A percentile compares a stretch with the other conserved stretches of the same genome.
Conservation (phyloP, 306 rosid genomes). For the Senna tora region DNA sequence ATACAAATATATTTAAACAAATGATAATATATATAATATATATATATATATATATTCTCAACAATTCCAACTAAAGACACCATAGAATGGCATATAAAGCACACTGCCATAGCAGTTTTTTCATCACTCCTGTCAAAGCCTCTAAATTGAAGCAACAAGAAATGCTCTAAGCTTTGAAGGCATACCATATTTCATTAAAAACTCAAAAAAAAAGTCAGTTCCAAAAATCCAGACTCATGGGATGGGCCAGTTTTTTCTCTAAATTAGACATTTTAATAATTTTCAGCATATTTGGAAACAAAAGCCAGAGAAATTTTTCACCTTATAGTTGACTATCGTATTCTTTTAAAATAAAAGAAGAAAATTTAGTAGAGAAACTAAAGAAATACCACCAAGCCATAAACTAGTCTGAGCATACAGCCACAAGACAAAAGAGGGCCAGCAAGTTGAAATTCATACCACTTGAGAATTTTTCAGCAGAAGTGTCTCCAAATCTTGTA, state of each 20-base stretch:
- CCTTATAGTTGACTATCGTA: not conserved
- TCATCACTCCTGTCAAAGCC: not conserved
- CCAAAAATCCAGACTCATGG: too few species aligned
- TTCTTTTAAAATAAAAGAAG: conserved; percentile 7
- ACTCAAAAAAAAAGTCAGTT: not conserved
- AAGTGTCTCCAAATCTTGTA: conserved; percentile 79
- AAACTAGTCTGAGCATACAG: conserved; percentile 20
- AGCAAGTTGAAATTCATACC: conserved; percentile 54
- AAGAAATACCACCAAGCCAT: conserved; percentile 25
- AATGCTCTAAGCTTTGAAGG: not conserved
- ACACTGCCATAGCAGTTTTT: not conserved
- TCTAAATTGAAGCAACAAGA: not conserved
- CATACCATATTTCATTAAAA: conserved; percentile 1
- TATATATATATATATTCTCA: too few species aligned
- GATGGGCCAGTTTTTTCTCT: too few species aligned
- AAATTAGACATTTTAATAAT: too few species aligned
- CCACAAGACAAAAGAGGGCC: conserved; percentile 9
- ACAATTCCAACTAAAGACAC: conserved; percentile 26
- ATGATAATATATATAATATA: too few species aligned
- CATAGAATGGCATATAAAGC: conserved; percentile 6
- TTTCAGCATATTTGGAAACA: not conserved
- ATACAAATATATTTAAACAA: too few species aligned
- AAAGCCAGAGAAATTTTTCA: not conserved
- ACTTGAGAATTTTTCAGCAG: conserved; percentile 68
- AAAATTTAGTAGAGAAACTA: not conserved